A percentile compares a stretch with the other conserved stretches of the same genome.
Conservation (phyloP, 2,329 filamentous ascomycete species). For the Colletotrichum salicis region DNA sequence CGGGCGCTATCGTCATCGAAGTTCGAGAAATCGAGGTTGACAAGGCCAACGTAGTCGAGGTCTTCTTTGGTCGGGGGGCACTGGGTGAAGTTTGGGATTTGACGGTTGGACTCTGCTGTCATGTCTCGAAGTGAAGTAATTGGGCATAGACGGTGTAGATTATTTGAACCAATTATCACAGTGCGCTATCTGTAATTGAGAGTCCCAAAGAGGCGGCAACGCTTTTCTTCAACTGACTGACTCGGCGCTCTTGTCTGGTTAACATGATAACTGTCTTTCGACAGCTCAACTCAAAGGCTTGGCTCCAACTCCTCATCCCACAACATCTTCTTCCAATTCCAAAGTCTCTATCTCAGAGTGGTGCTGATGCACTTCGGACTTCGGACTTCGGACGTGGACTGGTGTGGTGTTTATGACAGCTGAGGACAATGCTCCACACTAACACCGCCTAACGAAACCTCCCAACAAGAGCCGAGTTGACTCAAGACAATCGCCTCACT, state of each 20-base stretch:
- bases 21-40: neutral
- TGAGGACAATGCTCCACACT: slow-evolving; percentile 15
- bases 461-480: neutral
- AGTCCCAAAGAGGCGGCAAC: too few species aligned
- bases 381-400: slow-evolving; percentile 5
- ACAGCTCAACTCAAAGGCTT: neutral
- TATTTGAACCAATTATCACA: too few species aligned
- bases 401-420: neutral
- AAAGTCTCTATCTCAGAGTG: neutral
- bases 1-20: neutral
- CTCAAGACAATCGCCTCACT: neutral
- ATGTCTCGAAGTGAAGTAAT: neutral
- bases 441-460: neutral
- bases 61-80: neutral
- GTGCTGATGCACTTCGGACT: slow-evolving; percentile 1
- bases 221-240: too few species aligned
- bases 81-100: neutral
- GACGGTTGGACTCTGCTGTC: neutral
- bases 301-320: neutral
- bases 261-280: neutral
- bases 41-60: neutral
- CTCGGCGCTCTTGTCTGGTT: too few species aligned
- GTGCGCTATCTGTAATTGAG: too few species aligned
- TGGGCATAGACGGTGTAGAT: neutral
- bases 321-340: neutral